phyloP scores from a whole-genome alignment of 805 yeast genomes.

The Ogataea angusta region DNA sequence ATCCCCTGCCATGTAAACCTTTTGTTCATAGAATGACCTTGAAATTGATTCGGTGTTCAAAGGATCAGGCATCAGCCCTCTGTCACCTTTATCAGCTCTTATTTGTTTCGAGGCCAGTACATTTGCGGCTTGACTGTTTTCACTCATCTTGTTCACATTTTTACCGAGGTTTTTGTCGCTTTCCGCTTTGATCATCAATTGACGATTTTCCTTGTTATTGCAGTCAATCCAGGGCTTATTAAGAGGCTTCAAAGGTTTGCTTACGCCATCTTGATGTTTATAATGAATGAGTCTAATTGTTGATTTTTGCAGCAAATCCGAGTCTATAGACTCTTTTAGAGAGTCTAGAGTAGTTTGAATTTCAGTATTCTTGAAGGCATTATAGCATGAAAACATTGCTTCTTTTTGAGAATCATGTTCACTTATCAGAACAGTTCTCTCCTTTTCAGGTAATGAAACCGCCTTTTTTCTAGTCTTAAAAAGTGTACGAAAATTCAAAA shows the following conservation, averaged over 20 bases:
- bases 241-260: not conserved
- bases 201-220: not conserved
- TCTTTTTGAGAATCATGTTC: not conserved
- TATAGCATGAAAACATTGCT: slow-evolving; percentile 13
- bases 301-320: slow-evolving; percentile 13
- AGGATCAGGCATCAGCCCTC: not conserved
- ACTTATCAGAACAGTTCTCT: not conserved
- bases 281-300: slow-evolving; percentile 11
- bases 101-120: not conserved
- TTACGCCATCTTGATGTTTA: not conserved
- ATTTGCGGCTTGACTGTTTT: no score
- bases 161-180: not conserved
- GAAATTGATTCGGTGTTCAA: no score
- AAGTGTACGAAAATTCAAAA: not conserved
- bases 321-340: slow-evolving; percentile 13
- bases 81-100: not conserved
- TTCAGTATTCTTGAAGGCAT: slow-evolving; percentile 14
- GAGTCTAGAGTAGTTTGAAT: slow-evolving; percentile 14
- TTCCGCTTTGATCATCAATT: not conserved
- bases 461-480: not conserved
- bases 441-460: not conserved
- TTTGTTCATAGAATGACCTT: no score
- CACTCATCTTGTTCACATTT: not conserved
- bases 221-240: not conserved
- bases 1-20: not conserved